These are phyloP conservation scores for Vairimorpha necatrix DNA, from an alignment of 371 early-diverging fungal genomes.

Conservation along the genomic window DNA sequence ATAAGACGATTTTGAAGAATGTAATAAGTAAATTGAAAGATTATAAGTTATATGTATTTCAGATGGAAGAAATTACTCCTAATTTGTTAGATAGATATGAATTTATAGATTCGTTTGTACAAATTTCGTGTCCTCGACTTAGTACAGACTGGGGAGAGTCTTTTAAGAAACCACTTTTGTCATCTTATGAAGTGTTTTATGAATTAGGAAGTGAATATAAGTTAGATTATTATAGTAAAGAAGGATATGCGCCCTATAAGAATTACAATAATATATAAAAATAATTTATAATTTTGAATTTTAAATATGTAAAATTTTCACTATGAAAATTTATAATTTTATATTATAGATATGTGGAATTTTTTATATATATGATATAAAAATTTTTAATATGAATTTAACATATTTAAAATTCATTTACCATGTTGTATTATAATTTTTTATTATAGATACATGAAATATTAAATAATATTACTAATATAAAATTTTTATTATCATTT, in stretches of 20 bases:
- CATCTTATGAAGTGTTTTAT: constrained; percentile 86
- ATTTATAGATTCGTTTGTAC: constrained; percentile 72
- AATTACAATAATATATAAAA: constrained; percentile 50
- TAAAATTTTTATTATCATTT: too few species aligned
- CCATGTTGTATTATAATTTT: too few species aligned
- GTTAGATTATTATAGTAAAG: constrained; percentile 64
- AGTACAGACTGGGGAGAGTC: constrained; percentile 98
- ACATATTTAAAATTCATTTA: too few species aligned
- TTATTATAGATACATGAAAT: too few species aligned
- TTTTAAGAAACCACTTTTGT: constrained; percentile 81
- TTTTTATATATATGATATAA: too few species aligned
- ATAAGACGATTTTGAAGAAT: constrained; percentile 74
- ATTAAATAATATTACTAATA: too few species aligned
- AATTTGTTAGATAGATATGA: constrained; percentile 29
- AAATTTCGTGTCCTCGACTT: constrained; percentile 90
- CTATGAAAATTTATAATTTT: too few species aligned
- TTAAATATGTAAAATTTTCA: too few species aligned
- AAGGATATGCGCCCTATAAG: constrained; percentile 54
- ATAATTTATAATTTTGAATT: too few species aligned
- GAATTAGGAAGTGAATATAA: constrained; percentile 65
- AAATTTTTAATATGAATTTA: too few species aligned
- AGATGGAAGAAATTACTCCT: constrained; percentile 60
- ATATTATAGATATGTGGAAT: too few species aligned
- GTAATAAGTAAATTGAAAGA: constrained; percentile 45
- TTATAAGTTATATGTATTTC: constrained; percentile 66